phyloP scores from a whole-genome alignment of 129 eudicot species.

The Flaveria brownii region DNA sequence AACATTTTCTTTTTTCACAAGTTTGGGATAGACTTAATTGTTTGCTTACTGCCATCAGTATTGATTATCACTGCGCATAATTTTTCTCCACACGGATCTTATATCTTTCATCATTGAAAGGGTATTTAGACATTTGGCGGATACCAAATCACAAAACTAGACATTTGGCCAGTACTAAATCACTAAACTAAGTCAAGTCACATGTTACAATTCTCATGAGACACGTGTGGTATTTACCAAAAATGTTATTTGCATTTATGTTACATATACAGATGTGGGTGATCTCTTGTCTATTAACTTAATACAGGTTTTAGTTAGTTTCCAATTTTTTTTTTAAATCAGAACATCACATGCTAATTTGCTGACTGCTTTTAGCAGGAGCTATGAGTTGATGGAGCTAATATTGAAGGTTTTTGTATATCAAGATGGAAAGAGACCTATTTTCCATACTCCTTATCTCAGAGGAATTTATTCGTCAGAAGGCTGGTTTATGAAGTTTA shows the following conservation, averaged over 20 bases:
- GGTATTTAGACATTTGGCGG: background rate
- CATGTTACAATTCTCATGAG: slow-evolving; percentile 15
- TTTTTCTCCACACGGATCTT: slow-evolving; percentile 3
- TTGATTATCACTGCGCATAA: background rate
- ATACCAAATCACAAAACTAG: background rate
- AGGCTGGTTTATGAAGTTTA: slow-evolving; percentile 94
- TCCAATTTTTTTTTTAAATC: background rate
- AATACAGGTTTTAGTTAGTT: background rate
- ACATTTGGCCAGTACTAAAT: background rate
- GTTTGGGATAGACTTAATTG: background rate
- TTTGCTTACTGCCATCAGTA: slow-evolving; percentile 6
- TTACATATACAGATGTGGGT: slow-evolving; percentile 5
- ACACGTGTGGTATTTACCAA: background rate
- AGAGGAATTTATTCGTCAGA: slow-evolving; percentile 90
- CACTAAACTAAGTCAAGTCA: background rate
- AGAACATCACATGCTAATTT: background rate
- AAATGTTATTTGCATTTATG: background rate
- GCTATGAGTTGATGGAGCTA: slow-evolving; percentile 89
- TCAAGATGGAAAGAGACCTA: slow-evolving; percentile 74
- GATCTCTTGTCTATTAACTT: background rate
- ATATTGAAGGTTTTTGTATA: slow-evolving; percentile 82
- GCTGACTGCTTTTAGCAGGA: slow-evolving; percentile 46
- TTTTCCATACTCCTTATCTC: slow-evolving; percentile 70
- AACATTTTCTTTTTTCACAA: background rate
- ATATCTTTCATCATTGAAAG: background rate